Percentiles rank a stretch among this genome's conserved stretches.
phyloP scores from a whole-genome alignment of 345 rosid species.

The Bretschneidera sinensis region DNA sequence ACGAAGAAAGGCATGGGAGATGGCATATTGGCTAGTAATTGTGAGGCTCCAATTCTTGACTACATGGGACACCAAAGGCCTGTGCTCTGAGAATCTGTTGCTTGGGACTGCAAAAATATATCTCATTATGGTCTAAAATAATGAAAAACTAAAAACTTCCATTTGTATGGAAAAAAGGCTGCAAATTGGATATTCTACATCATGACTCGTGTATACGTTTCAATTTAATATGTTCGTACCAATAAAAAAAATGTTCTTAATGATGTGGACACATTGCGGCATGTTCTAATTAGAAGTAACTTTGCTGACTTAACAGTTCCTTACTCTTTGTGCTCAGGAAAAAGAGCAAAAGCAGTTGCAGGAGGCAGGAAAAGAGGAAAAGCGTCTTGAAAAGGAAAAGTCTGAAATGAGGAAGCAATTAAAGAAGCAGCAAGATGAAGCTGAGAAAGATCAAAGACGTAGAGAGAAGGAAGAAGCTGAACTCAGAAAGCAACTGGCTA shows the following conservation, averaged over 20 bases:
- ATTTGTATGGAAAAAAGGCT: no score
- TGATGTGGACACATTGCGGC: not conserved
- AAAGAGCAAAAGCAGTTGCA: slow-evolving; percentile 60
- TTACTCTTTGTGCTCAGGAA: slow-evolving; percentile 41
- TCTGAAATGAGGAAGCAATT: slow-evolving; percentile 51
- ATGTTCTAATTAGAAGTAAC: not conserved
- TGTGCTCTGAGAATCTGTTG: no score
- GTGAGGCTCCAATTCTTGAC: no score
- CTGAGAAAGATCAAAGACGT: slow-evolving; percentile 63
- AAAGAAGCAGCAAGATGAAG: slow-evolving; percentile 76
- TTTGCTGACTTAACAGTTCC: not conserved
- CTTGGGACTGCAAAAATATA: not conserved
- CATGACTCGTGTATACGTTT: not conserved
- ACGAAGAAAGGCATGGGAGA: no score
- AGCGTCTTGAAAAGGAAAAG: slow-evolving; percentile 57
- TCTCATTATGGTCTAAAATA: not conserved
- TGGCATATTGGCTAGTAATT: no score
- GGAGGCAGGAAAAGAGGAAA: slow-evolving; percentile 51
- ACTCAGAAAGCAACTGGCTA: slow-evolving; percentile 46
- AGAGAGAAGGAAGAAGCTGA: slow-evolving; percentile 71
- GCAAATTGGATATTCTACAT: not conserved
- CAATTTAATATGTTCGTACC: no score
- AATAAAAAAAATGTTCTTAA: no score
- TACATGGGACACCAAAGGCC: no score
- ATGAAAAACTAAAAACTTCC: no score